These are phyloP conservation scores for Trametes versicolor DNA, from an alignment of 1,284 basidiomycete genomes.

Conservation along the genomic window DNA sequence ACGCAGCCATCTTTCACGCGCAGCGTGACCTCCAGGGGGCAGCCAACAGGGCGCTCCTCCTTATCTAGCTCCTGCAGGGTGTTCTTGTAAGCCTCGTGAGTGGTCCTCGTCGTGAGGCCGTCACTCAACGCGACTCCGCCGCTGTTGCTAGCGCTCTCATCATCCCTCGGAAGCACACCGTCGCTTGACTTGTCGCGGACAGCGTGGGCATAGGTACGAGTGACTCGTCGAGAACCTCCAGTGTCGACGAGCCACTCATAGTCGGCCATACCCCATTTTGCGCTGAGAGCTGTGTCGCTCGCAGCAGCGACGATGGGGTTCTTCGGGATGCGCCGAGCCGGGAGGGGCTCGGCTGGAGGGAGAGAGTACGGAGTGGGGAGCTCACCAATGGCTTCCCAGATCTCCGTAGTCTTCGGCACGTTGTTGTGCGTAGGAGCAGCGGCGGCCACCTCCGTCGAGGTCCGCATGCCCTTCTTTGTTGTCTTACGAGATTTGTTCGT, in stretches of 20 bases:
- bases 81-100: neutral
- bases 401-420: neutral
- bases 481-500: neutral
- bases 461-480: neutral
- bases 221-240: constrained; percentile 2
- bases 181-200: neutral
- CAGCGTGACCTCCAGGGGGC: neutral
- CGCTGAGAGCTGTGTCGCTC: neutral
- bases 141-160: neutral
- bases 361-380: neutral
- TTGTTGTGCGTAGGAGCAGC: neutral
- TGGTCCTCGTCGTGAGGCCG: neutral
- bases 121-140: neutral
- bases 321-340: constrained; percentile 3
- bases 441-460: constrained; percentile 8
- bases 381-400: constrained; percentile 5
- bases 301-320: constrained; percentile 2
- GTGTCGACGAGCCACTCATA: constrained; percentile 3
- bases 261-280: constrained; percentile 9
- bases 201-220: neutral
- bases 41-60: neutral
- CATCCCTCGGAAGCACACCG: neutral
- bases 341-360: neutral
- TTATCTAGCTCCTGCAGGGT: neutral
- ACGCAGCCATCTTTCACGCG: neutral